These are phyloP conservation scores for Larix sibirica DNA, from an alignment of 83 land plant species.

Conservation along the genomic window DNA sequence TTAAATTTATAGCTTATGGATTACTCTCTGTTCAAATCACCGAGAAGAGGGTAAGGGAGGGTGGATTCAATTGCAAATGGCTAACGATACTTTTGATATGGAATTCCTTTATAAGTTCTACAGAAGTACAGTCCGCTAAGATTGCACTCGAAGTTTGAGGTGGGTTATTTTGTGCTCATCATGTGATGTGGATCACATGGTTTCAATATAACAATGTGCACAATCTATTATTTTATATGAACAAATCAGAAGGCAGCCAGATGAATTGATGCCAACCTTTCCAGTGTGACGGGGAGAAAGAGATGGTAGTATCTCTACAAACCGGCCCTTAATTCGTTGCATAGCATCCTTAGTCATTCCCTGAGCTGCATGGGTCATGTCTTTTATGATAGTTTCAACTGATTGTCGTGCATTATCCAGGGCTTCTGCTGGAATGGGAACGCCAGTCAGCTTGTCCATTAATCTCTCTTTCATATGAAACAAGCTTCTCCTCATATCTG, in stretches of 20 bases:
- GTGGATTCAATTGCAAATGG: background rate
- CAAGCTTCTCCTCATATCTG: conserved; percentile 23
- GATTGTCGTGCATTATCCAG: conserved; percentile 22
- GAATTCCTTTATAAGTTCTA: background rate
- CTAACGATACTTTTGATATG: background rate
- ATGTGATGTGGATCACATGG: background rate
- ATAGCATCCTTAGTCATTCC: conserved; percentile 24
- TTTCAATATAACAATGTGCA: background rate
- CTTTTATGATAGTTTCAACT: conserved; percentile 15
- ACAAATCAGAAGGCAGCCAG: background rate
- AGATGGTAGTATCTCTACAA: conserved; percentile 24
- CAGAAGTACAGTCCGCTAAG: background rate
- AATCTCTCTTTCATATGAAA: conserved; percentile 20
- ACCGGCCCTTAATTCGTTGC: conserved; percentile 10
- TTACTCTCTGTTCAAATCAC: background rate
- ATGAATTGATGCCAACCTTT: conserved; percentile 13
- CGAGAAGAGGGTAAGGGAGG: too few relatives aligned
- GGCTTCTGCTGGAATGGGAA: conserved; percentile 23
- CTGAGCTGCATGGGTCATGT: conserved; percentile 24
- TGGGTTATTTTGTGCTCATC: background rate
- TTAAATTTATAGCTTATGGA: background rate
- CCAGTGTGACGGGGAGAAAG: conserved; percentile 23
- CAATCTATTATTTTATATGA: background rate
- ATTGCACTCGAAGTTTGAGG: background rate
- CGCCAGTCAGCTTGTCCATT: conserved; percentile 18